phyloP scores from a whole-genome alignment of 1,139 yeast species.

The Suhomyces coccinellae region DNA sequence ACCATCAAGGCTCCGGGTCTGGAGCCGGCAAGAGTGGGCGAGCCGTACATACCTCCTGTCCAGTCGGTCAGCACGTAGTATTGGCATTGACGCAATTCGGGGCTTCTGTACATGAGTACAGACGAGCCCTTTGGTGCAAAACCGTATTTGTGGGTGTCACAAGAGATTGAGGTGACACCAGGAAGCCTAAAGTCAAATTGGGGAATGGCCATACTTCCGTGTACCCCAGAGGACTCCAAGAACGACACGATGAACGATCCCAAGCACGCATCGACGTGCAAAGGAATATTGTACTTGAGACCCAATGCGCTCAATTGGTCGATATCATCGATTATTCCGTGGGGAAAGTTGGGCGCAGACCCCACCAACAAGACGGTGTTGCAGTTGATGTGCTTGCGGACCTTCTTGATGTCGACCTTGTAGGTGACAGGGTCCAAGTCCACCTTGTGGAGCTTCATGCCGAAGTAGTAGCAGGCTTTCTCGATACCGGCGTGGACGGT shows the following conservation, averaged over 20 bases:
- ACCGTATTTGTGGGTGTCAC: slow-evolving; percentile 97
- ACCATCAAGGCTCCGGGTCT: slow-evolving; percentile 96
- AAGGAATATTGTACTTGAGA: slow-evolving; percentile 61
- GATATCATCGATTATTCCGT: slow-evolving; percentile 91
- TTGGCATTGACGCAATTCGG: slow-evolving; percentile 71
- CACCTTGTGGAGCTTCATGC: slow-evolving; percentile 80
- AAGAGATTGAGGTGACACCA: slow-evolving; percentile 96
- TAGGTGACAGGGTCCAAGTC: slow-evolving; percentile 69
- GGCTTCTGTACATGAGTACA: slow-evolving; percentile 79
- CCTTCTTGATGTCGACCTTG: slow-evolving; percentile 66
- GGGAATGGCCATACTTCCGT: slow-evolving; percentile 47
- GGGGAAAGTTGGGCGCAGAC: slow-evolving; percentile 96
- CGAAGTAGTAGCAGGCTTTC: slow-evolving; percentile 90
- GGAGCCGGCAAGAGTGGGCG: slow-evolving; percentile 95
- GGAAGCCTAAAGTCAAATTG: slow-evolving; percentile 82
- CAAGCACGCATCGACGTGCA: slow-evolving; percentile 93
- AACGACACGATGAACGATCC: slow-evolving; percentile 91
- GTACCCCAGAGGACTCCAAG: slow-evolving; percentile 64
- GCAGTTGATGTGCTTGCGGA: slow-evolving; percentile 62
- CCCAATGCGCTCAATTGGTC: slow-evolving; percentile 71
- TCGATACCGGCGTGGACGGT: slow-evolving; percentile 96
- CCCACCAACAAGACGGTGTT: slow-evolving; percentile 87
- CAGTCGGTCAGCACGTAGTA: slow-evolving; percentile 82
- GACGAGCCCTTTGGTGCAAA: slow-evolving; percentile 98
- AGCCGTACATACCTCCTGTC: slow-evolving; percentile 95